A percentile compares a stretch with the other conserved stretches of the same genome.
Conservation (phyloP, 2,329 filamentous ascomycete species). For the Fusarium agapanthi region DNA sequence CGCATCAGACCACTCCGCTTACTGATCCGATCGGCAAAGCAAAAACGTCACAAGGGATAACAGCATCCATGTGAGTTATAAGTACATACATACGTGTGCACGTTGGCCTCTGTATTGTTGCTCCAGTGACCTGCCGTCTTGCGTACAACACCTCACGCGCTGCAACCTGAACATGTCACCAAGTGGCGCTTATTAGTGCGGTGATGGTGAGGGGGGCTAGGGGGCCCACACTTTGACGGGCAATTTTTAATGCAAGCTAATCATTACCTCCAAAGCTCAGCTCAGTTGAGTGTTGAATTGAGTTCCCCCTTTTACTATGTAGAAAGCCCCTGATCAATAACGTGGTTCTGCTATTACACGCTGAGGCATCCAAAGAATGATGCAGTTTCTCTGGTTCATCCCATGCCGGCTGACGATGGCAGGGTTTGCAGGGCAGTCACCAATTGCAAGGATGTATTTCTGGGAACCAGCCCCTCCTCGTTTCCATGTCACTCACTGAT, state of each 20-base stretch:
- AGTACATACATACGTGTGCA: not conserved
- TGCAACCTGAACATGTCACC: not conserved
- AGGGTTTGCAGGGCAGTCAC: not conserved
- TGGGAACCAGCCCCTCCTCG: not conserved
- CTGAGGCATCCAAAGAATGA: not conserved
- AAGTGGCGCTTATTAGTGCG: not conserved
- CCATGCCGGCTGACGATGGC: conserved; percentile 11
- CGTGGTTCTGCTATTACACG: not conserved
- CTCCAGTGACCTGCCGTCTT: not conserved
- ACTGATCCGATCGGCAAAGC: not conserved
- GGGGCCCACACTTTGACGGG: not conserved
- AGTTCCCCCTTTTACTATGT: not conserved
- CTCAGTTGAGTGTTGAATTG: not conserved
- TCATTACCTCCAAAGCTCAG: not conserved
- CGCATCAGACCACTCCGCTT: not conserved
- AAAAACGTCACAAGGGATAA: not conserved
- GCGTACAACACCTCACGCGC: not conserved
- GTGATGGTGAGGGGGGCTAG: not conserved
- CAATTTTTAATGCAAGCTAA: not conserved
- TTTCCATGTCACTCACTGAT: not conserved
- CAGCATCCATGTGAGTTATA: not conserved
- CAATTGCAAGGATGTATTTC: not conserved
- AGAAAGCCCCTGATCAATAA: not conserved
- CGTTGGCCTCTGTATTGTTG: not conserved
- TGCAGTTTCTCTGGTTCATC: not conserved